These are phyloP conservation scores for Beauveria brongniartii DNA, from an alignment of 2,329 filamentous ascomycete genomes.

Conservation along the genomic window DNA sequence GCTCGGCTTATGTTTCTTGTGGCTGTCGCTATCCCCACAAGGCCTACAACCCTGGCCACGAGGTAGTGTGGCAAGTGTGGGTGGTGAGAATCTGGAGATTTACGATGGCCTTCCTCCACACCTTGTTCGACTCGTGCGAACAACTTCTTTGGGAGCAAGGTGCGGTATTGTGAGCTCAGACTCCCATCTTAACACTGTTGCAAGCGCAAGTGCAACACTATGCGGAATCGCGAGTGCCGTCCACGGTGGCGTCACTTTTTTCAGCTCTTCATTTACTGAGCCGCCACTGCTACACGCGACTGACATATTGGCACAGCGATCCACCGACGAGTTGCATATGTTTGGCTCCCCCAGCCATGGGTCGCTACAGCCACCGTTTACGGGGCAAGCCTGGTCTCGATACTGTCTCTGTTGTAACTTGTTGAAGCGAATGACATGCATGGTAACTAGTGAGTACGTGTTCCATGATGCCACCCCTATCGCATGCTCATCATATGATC, in stretches of 20 bases:
- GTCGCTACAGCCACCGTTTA: slow-evolving; percentile 2
- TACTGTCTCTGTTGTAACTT: not conserved
- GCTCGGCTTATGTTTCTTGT: not conserved
- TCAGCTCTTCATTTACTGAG: slow-evolving; percentile 2
- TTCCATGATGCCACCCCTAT: not conserved
- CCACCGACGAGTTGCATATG: not conserved
- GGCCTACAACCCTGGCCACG: not conserved
- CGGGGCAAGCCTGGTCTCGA: not conserved
- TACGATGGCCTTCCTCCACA: too few species aligned
- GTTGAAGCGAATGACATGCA: too few species aligned
- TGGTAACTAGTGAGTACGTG: too few species aligned
- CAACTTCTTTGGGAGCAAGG: too few species aligned
- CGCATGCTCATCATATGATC: not conserved
- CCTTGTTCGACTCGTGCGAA: too few species aligned
- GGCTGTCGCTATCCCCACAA: not conserved
- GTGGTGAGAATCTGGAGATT: too few species aligned
- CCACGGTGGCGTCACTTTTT: not conserved
- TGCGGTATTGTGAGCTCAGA: too few species aligned
- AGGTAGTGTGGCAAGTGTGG: not conserved
- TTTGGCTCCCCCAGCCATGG: not conserved
- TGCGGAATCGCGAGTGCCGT: not conserved
- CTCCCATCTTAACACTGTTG: not conserved
- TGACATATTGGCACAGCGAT: not conserved
- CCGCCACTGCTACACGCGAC: not conserved
- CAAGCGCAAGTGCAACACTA: not conserved